These are phyloP conservation scores for Metschnikowia chrysomelidarum DNA, from an alignment of 805 yeast genomes.

Conservation along the genomic window DNA sequence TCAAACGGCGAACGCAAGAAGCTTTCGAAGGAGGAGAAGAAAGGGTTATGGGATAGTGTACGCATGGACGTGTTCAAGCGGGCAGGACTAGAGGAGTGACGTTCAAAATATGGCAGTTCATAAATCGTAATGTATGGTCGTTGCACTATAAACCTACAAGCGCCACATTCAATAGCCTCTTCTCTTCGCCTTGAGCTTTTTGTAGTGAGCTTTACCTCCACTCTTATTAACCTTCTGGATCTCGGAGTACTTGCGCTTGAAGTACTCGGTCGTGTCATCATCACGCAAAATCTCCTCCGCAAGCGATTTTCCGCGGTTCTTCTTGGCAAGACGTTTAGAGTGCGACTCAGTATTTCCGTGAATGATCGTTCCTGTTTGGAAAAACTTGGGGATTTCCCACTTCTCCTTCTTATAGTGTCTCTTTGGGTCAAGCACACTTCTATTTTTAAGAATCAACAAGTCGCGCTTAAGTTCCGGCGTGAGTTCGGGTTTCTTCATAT, in stretches of 20 bases:
- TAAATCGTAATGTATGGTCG: background rate
- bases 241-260: slow-evolving; percentile 79
- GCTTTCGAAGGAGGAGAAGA: slow-evolving; percentile 41
- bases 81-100: slow-evolving; percentile 40
- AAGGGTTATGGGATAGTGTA: slow-evolving; percentile 47
- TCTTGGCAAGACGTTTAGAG: slow-evolving; percentile 62
- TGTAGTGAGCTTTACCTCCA: slow-evolving; percentile 69
- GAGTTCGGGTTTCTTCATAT: slow-evolving; percentile 20
- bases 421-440: slow-evolving; percentile 92
- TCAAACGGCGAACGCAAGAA: slow-evolving; percentile 25
- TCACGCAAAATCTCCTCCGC: slow-evolving; percentile 83
- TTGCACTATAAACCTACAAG: too few species aligned
- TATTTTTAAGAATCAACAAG: slow-evolving; percentile 71
- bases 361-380: slow-evolving; percentile 85
- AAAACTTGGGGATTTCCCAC: slow-evolving; percentile 72
- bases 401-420: slow-evolving; percentile 89
- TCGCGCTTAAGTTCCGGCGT: slow-evolving; percentile 68
- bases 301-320: slow-evolving; percentile 72
- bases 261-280: slow-evolving; percentile 65
- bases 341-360: slow-evolving; percentile 80
- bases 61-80: slow-evolving; percentile 50
- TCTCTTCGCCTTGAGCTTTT: slow-evolving; percentile 61
- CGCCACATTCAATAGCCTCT: slow-evolving; percentile 37
- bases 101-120: background rate
- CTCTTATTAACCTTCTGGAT: slow-evolving; percentile 61